Conservation (phyloP, 164 flowering plant species). For the Protea cynaroides region DNA sequence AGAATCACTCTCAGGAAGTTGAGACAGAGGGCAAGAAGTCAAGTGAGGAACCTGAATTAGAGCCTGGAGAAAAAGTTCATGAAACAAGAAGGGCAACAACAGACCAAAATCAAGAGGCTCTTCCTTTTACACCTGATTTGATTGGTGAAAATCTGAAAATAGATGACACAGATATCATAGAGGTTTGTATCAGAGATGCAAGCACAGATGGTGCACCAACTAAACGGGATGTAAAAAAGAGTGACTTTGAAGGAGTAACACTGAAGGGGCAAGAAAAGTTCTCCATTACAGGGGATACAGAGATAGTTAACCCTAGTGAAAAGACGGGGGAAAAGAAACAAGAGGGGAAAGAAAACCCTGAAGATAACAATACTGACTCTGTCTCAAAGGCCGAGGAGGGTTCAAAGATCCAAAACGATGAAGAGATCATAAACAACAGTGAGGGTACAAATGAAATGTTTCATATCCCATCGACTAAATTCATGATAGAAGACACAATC, state of each 20-base stretch:
- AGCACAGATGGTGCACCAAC: conserved; percentile 6
- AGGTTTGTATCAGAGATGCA: neutral
- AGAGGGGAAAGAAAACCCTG: conserved; percentile 11
- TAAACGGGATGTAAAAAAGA: conserved; percentile 10
- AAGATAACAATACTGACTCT: conserved; percentile 1
- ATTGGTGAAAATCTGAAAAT: conserved; percentile 4
- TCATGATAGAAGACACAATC: too few relatives aligned
- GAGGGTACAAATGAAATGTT: conserved; percentile 5
- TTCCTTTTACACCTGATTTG: conserved; percentile 1
- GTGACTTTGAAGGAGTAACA: conserved; percentile 7
- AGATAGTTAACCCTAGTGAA: conserved; percentile 12
- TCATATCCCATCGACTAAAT: neutral
- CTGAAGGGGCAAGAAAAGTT: conserved; percentile 9
- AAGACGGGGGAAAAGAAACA: conserved; percentile 8
- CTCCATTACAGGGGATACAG: neutral
- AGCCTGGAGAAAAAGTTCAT: conserved; percentile 7
- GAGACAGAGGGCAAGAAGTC: too few relatives aligned
- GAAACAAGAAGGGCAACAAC: conserved; percentile 4
- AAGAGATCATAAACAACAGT: conserved; percentile 1
- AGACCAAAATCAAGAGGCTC: conserved; percentile 9
- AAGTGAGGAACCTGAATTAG: neutral
- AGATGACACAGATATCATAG: conserved; percentile 2
- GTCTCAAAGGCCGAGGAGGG: neutral
- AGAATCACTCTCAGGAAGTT: neutral
- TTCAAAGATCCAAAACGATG: conserved; percentile 8